A percentile compares a stretch with the other conserved stretches of the same genome.
These are phyloP conservation scores for Ormosia emarginata DNA, from an alignment of 306 rosid species.

Conservation along the genomic window DNA sequence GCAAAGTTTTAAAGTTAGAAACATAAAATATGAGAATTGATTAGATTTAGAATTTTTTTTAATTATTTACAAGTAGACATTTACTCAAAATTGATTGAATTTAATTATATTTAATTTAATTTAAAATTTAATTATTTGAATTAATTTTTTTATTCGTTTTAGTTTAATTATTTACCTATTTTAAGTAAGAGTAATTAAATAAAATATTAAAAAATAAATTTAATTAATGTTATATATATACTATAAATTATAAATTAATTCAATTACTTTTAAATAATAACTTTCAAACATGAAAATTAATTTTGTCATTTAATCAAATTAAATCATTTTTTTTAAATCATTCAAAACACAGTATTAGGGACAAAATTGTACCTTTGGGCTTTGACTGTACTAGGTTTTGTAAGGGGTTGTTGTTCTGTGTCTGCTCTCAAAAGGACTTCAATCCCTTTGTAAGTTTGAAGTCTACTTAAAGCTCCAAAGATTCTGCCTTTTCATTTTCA, in stretches of 20 bases:
- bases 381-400: constrained; percentile 10
- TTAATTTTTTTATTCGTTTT: background rate
- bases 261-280: background rate
- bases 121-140: background rate
- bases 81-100: background rate
- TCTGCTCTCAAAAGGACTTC: background rate
- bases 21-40: too few relatives aligned
- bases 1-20: background rate
- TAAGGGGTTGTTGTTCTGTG: background rate
- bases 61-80: too few relatives aligned
- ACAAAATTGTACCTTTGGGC: background rate
- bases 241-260: too few relatives aligned
- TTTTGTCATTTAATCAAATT: background rate
- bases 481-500: background rate
- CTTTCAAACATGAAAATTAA: background rate
- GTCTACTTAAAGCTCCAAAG: background rate
- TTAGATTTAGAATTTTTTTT: background rate
- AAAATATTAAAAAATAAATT: background rate
- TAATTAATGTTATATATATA: background rate
- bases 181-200: background rate
- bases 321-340: background rate
- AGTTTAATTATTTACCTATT: background rate
- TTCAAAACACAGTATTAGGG: background rate
- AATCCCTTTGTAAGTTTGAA: background rate
- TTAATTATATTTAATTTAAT: too few relatives aligned